These are phyloP conservation scores for Chrysosporium keratinophilum DNA, from an alignment of 2,329 filamentous ascomycete genomes.

Conservation along the genomic window DNA sequence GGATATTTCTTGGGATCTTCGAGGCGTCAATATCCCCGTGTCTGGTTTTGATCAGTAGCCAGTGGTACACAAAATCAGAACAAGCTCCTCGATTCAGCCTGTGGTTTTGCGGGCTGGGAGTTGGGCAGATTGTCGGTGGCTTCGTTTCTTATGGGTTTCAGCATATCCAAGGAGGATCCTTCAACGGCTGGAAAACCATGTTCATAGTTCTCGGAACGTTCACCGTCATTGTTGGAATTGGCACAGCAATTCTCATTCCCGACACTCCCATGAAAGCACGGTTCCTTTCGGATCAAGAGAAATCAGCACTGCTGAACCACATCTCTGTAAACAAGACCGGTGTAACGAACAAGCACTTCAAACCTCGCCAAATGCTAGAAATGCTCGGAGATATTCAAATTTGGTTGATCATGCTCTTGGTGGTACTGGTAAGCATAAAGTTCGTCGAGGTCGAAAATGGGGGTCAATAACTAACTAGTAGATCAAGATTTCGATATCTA, in stretches of 20 bases:
- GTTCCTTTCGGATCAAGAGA: conserved; percentile 16
- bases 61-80: conserved; percentile 38
- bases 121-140: conserved; percentile 31
- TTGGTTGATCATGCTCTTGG: conserved; percentile 23
- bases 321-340: conserved; percentile 17
- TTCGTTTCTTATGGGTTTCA: conserved; percentile 23
- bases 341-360: conserved; percentile 16
- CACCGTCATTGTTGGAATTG: conserved; percentile 9
- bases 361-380: conserved; percentile 15
- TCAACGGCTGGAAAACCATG: conserved; percentile 17
- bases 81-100: conserved; percentile 46
- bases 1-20: conserved; percentile 25
- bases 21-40: conserved; percentile 25
- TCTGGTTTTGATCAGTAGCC: conserved; percentile 23
- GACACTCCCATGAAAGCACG: conserved; percentile 13
- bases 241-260: conserved; percentile 6
- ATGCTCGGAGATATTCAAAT: conserved; percentile 19
- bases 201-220: conserved; percentile 10
- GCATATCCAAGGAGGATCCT: conserved; percentile 18
- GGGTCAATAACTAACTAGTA: conserved; percentile 26
- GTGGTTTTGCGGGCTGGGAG: conserved; percentile 48
- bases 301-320: conserved; percentile 14
- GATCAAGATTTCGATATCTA: conserved; percentile 29
- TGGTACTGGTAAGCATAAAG: conserved; percentile 16
- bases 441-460: conserved; percentile 19